These are phyloP conservation scores for Ilyonectria destructans DNA, from an alignment of 2,329 filamentous ascomycete genomes.

Conservation along the genomic window DNA sequence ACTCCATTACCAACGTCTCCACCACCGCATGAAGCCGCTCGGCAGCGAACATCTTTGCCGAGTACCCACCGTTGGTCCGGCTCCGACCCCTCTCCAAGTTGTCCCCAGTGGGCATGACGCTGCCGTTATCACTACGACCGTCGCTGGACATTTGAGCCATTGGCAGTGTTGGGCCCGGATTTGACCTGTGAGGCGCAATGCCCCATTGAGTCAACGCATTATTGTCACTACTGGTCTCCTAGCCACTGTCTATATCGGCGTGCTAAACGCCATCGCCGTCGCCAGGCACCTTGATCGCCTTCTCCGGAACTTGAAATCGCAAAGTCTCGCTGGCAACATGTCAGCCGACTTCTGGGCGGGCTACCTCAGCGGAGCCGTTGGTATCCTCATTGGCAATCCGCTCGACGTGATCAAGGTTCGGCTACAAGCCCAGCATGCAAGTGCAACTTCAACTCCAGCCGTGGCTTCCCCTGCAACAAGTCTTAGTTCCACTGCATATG, in stretches of 20 bases:
- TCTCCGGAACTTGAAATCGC: slow-evolving; percentile 25
- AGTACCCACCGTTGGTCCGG: slow-evolving; percentile 46
- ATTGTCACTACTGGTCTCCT: slow-evolving; percentile 44
- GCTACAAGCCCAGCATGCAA: slow-evolving; percentile 74
- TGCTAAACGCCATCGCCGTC: slow-evolving; percentile 43
- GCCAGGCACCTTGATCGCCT: slow-evolving; percentile 36
- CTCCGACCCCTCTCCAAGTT: slow-evolving; percentile 47
- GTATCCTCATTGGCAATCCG: slow-evolving; percentile 92
- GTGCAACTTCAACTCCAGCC: slow-evolving; percentile 23
- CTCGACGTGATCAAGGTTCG: slow-evolving; percentile 78
- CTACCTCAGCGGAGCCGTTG: slow-evolving; percentile 88
- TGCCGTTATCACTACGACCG: slow-evolving; percentile 44
- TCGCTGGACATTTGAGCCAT: slow-evolving; percentile 47
- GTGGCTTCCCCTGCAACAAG: slow-evolving; percentile 22
- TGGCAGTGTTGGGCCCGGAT: slow-evolving; percentile 46
- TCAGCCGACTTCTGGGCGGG: slow-evolving; percentile 95
- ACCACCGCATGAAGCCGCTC: slow-evolving; percentile 47
- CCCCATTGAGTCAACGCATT: slow-evolving; percentile 38
- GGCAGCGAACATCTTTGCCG: slow-evolving; percentile 46
- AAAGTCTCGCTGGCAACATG: slow-evolving; percentile 64
- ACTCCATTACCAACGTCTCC: slow-evolving; percentile 40
- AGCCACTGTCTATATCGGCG: slow-evolving; percentile 45
- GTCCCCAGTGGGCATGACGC: slow-evolving; percentile 44
- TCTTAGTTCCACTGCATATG: slow-evolving; percentile 22
- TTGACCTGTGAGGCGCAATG: slow-evolving; percentile 40